phyloP scores from a whole-genome alignment of 768 basidiomycete species.

The Suillus cothurnatus region DNA sequence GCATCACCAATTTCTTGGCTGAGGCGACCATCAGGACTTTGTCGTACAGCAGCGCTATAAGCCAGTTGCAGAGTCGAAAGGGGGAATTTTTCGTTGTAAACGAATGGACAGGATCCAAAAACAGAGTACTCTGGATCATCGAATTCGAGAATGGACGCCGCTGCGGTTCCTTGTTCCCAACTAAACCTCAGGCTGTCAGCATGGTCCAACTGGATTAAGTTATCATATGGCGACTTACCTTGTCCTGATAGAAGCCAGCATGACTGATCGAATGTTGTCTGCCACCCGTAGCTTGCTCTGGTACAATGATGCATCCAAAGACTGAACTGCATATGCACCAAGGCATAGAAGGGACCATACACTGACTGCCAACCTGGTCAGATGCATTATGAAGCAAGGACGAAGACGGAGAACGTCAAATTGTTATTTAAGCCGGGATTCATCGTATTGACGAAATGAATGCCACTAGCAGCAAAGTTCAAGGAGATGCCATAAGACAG shows the following conservation, averaged over 20 bases:
- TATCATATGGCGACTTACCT: constrained; percentile 16
- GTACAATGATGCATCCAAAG: constrained; percentile 8
- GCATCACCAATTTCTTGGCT: constrained; percentile 30
- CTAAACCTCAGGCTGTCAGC: constrained; percentile 10
- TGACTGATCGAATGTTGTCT: constrained; percentile 19
- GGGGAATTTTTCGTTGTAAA: constrained; percentile 19
- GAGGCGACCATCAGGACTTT: constrained; percentile 29
- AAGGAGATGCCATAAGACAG: no score
- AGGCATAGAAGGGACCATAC: constrained; percentile 4
- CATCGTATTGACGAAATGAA: no score
- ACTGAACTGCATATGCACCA: constrained; percentile 4
- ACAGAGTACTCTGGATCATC: constrained; percentile 30
- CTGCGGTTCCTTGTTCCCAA: constrained; percentile 36
- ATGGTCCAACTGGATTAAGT: background rate
- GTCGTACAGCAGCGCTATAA: constrained; percentile 28
- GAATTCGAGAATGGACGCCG: constrained; percentile 23
- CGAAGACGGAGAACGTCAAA: background rate
- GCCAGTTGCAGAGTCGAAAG: constrained; percentile 26
- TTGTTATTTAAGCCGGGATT: background rate
- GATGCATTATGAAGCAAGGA: background rate
- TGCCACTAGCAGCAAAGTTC: background rate
- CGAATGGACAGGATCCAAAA: constrained; percentile 24
- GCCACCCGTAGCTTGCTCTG: constrained; percentile 2
- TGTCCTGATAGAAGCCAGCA: constrained; percentile 29
- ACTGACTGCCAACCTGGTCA: background rate